These are phyloP conservation scores for Candida sp. DNA, from an alignment of 1,139 yeast genomes.

Conservation along the genomic window DNA sequence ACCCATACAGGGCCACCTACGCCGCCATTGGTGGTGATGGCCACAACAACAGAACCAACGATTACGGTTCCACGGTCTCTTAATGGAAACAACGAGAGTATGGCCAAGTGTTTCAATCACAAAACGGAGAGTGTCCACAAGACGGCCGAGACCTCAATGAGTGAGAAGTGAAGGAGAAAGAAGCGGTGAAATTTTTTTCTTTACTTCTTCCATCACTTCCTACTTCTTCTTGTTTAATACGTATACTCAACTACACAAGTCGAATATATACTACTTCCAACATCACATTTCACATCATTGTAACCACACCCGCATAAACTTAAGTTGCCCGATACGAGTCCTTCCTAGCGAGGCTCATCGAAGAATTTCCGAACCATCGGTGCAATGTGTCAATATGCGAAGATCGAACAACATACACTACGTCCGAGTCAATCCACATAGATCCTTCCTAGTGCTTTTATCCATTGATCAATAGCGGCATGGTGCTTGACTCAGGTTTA, in stretches of 20 bases:
- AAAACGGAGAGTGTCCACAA: not conserved
- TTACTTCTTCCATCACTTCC: not conserved
- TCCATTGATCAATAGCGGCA: not conserved
- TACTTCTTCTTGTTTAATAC: not conserved
- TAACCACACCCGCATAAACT: slow-evolving; percentile 37
- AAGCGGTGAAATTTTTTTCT: not conserved
- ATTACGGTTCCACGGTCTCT: slow-evolving; percentile 28
- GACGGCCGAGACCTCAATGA: too few species aligned
- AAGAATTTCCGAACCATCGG: slow-evolving; percentile 36
- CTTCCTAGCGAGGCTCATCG: slow-evolving; percentile 17
- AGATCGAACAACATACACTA: slow-evolving; percentile 20
- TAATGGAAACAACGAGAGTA: not conserved
- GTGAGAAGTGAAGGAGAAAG: not conserved
- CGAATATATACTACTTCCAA: not conserved
- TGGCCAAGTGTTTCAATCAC: not conserved
- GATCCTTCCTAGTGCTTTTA: not conserved
- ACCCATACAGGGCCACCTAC: slow-evolving; percentile 40
- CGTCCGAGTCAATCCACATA: not conserved
- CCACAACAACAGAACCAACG: slow-evolving; percentile 27
- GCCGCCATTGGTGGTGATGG: slow-evolving; percentile 30
- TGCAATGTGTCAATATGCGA: slow-evolving; percentile 59
- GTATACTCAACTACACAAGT: too few species aligned
- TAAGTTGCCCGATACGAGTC: slow-evolving; percentile 47
- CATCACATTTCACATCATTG: not conserved
- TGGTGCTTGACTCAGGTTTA: too few species aligned